Percentiles rank a stretch among this genome's conserved stretches.
Evolutionary conservation across 345 rosid species (phyloP).

Genomic region (Gossypium thurberi): DNA sequence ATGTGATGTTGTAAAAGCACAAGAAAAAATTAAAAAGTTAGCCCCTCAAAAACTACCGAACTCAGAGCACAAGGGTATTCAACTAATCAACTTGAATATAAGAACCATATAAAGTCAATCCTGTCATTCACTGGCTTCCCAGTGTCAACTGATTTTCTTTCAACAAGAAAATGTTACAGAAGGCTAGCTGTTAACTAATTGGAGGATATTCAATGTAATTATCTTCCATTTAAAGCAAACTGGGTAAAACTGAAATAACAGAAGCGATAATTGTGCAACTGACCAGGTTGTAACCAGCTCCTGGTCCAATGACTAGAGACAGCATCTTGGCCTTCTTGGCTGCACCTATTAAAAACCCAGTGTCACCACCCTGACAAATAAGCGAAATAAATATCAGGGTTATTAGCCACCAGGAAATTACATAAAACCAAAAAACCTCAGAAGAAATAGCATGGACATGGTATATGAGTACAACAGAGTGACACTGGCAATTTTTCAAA

Average conservation of each 20-base stretch:
- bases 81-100: background rate
- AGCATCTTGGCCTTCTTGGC: conserved; percentile 47
- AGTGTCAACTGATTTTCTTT: background rate
- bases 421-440: background rate
- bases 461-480: background rate
- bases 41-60: background rate
- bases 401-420: background rate
- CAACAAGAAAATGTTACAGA: background rate
- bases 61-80: background rate
- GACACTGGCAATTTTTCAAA: background rate
- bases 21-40: background rate
- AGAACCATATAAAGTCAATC: background rate
- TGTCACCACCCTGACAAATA: conserved; percentile 45
- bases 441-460: background rate
- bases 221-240: background rate
- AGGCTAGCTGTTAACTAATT: background rate
- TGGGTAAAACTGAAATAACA: background rate
- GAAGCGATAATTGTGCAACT: conserved; percentile 14
- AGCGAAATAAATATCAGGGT: background rate
- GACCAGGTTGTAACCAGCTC: conserved; percentile 88
- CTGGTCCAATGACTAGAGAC: conserved; percentile 80
- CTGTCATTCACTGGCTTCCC: background rate
- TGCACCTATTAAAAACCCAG: conserved; percentile 75
- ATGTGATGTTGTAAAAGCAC: background rate
- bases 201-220: background rate